Evolutionary conservation across 1,284 basidiomycete species (phyloP), one percentile per base, ranked within the genome.

Genomic region (Schizophyllum amplum): DNA sequence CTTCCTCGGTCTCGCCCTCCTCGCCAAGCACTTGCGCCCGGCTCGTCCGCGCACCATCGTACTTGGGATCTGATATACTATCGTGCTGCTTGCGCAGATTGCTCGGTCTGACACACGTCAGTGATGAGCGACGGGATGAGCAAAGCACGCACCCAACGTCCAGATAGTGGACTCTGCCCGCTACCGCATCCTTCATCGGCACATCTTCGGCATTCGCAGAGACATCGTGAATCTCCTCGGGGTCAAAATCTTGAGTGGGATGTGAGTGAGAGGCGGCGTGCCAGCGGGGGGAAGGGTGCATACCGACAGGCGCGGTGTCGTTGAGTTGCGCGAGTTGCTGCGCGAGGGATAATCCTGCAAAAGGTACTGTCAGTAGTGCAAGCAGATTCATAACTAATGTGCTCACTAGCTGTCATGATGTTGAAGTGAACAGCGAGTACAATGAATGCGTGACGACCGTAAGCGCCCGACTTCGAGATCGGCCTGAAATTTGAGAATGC

Each of bases 271-370:
- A 22, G 27, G 13, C 13, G 27, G 27, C 5, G 27, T 13, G 27
- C 5, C 5, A 13, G 5, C 27, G 27, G 6, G 27, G 27, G 27
- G 27, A 33, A 33, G n/a, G 78, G 62, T 66, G n/a, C 47, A n/a
- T n/a, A 86, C 90, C 86, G 54, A 75, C 70, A 61, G 90, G 89
- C 22, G 83, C 79, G 27, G 85, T 75, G 56, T 89, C 80, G 54
- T 88, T 79, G 50, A 95, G 81, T 67, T 87, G 79, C 48, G 87
- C 87, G 55, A 95, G 83, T 67, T 94, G 92, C 67, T 94, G 81
- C 4, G 87, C 87, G 42, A 95, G 80, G 2, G 88, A 82, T 51
- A 84, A 68, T 50, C 82, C 47, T 49, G 47, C n/a, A 46, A 46
- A 46, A n/a, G n/a, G n/a, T n/a, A n/a, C n/a, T n/a, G n/a, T n/a